Evolutionary conservation across 2,329 filamentous ascomycete genomes (phyloP), one percentile per base, ranked within the genome.

Genomic region (Chrysosporium keratinophilum): DNA sequence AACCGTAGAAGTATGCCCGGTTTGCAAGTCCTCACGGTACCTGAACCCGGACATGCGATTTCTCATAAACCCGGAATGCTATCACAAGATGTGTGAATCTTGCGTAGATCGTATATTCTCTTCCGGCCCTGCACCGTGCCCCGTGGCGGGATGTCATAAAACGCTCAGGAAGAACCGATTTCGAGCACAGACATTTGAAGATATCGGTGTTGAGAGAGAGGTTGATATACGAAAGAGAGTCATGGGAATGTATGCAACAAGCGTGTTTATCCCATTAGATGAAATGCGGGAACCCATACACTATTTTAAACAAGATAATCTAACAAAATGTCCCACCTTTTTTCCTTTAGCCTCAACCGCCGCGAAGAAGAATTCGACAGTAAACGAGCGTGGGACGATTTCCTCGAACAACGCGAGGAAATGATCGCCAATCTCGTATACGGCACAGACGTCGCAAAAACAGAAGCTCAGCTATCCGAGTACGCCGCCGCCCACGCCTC

Each of bases 21-120:
- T 97, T 62, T 98, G 93, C 85, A 96, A 96, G 74, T 94, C 89
- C 56, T 88, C 87, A 56, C 87, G 89, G 60, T 97, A 97, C 76
- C 85, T 97, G 64, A 96, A 96, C 76, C 84, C 83, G 57, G 85
- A 89, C 73, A 90, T 98, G 80, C 80, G 85, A 60, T 97, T 98
- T 73, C 85, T 93, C 62, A 90, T 98, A 74, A 96, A 97, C 69
- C 88, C 91, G 7, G 89, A 95, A 76, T 98, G 93, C 79, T 98
- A 98, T 76, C 93, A 98, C 77, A 88, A 88, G 62, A 97, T 98
- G 88, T 98, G 93, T 76, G 85, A 88, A 69, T 90, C 87, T 54
- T 98, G 93, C 74, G 90, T 97, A 41, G 87, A 91, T 70, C 86
- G 91, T 54, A 87, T 97, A 63, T 98, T 97, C 78, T 86, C 85